Base-by-base conservation (phyloP, 768 basidiomycete species). In the Mycena floridula region DNA sequence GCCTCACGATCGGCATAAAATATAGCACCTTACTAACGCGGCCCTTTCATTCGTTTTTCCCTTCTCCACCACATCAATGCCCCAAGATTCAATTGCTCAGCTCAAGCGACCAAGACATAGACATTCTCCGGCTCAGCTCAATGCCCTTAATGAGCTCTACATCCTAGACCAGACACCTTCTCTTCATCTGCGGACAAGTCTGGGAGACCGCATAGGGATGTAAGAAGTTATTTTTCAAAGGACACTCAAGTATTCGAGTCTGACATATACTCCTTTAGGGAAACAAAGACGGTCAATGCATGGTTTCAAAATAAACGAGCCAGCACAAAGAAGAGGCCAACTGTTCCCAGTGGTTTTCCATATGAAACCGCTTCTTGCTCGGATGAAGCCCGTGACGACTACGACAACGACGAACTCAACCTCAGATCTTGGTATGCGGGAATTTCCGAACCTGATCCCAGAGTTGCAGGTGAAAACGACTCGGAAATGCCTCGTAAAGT, bases 221-320 rank as follows among this genome's bases (percentile, higher is more conserved):
- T 86, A 54, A 60, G 85, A 73, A 54, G 44, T 54, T 50, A 49
- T 48, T 32, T 40, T 30, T 35, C 45, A 26, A 36, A 36, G n/a
- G 44, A 43, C 49, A 46, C 44, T 54, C 45, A 40, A 40, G 45
- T 45, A 40, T 21, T 42, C 40, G 43, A 40, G 37, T 35, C 43
- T 46, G 25, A 49, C 55, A 39, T 53, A 25, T 45, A 46, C 50
- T 43, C 49, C 44, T 43, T 42, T 58, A 89, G 87, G 82, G 84
- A 88, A 60, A 81, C 79, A 61, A 89, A 89, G 73, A 86, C 84
- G 2, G 85, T 89, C 58, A 85, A 85, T 59, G 83, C 87, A 12
- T 89, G 85, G 82, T 89, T 89, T 64, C 86, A 89, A 66, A 89
- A 89, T 60, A 89, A 88, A 70, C 74, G 87, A 44, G 86, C 87